phyloP scores from a whole-genome alignment of 83 land plant species.

The Picea mariana region DNA sequence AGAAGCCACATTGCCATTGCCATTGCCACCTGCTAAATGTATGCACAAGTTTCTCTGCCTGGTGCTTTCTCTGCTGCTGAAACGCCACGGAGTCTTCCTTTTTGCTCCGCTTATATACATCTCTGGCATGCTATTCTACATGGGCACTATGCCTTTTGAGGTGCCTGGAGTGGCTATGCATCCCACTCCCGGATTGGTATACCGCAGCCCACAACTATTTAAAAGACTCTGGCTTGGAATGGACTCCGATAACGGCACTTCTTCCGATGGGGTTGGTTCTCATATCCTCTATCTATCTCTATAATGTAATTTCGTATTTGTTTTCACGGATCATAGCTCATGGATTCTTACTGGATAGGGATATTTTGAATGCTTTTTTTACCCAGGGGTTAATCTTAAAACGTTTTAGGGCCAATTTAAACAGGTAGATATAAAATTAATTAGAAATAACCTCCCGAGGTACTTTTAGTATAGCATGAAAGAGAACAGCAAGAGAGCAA shows the following conservation, averaged over 20 bases:
- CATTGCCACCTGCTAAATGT: slow-evolving; percentile 5
- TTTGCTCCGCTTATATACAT: slow-evolving; percentile 84
- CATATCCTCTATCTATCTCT: not conserved
- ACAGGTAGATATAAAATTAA: no score
- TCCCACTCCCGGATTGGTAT: slow-evolving; percentile 72
- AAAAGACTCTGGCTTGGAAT: slow-evolving; percentile 60
- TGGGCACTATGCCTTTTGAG: slow-evolving; percentile 79
- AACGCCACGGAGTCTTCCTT: slow-evolving; percentile 70
- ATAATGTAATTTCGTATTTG: not conserved
- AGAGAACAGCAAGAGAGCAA: no score
- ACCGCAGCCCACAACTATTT: slow-evolving; percentile 74
- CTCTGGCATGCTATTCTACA: slow-evolving; percentile 78
- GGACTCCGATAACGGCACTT: slow-evolving; percentile 46
- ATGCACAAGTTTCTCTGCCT: slow-evolving; percentile 56
- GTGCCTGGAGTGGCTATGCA: slow-evolving; percentile 41
- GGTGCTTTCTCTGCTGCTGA: slow-evolving; percentile 58
- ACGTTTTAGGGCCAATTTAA: no score
- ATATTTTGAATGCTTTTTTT: not conserved
- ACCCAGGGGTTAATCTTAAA: not conserved
- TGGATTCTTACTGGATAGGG: not conserved
- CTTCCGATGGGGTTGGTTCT: slow-evolving; percentile 63
- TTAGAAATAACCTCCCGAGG: no score
- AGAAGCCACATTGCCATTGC: slow-evolving; percentile 9
- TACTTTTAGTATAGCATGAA: no score
- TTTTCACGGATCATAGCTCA: not conserved